Conservation (phyloP, 1,284 basidiomycete genomes). For the Cystobasidium sp. region DNA sequence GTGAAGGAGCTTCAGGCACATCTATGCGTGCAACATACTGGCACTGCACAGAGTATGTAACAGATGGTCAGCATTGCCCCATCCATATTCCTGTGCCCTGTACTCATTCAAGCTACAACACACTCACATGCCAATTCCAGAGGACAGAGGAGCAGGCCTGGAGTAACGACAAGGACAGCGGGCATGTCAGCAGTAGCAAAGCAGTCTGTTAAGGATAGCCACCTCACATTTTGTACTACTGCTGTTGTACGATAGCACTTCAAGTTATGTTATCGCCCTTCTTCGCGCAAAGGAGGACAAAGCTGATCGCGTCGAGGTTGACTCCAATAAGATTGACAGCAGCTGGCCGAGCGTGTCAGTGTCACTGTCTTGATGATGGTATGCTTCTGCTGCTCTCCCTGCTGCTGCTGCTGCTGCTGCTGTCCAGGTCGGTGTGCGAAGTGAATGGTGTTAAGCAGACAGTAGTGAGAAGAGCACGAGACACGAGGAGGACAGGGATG, state of each 20-base stretch:
- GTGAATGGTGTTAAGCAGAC: neutral
- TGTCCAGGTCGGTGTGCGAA: too few relatives aligned
- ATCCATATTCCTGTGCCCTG: neutral
- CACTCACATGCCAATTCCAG: conserved; percentile 39
- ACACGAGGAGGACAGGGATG: too few relatives aligned
- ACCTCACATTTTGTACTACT: conserved; percentile 16
- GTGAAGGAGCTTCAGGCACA: too few relatives aligned
- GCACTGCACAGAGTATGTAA: too few relatives aligned
- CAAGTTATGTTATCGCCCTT: neutral
- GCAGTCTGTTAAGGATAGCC: neutral
- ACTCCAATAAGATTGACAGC: too few relatives aligned
- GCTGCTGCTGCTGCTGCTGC: neutral
- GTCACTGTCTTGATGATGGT: neutral
- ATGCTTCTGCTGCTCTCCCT: neutral
- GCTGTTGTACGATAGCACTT: neutral
- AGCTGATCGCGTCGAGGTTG: too few relatives aligned
- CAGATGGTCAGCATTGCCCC: neutral
- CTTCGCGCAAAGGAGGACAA: neutral
- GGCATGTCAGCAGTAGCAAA: neutral
- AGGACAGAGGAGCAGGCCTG: conserved; percentile 36
- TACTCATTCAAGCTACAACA: neutral
- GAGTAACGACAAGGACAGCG: neutral
- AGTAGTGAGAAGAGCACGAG: neutral
- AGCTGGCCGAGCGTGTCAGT: neutral
- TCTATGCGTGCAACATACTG: too few relatives aligned